phyloP scores from a whole-genome alignment of 2,329 filamentous ascomycete species.

The Zymoseptoria crescenta region DNA sequence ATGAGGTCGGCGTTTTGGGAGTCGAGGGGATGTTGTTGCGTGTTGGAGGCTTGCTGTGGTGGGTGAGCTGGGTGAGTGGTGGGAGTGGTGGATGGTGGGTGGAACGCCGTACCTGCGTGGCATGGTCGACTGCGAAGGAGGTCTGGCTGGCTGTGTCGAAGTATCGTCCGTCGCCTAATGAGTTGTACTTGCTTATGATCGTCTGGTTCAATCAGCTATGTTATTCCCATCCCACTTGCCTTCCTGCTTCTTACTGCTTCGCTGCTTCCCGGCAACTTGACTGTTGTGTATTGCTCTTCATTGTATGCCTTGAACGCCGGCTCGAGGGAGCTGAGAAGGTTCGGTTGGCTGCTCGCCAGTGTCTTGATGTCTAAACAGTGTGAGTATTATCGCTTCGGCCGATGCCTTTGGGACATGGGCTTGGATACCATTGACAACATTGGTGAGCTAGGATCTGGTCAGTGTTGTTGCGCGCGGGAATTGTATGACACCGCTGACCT shows the following conservation, averaged over 20 bases:
- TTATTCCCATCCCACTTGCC: slow-evolving; percentile 3
- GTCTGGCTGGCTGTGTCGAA: slow-evolving; percentile 83
- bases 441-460: slow-evolving; percentile 57
- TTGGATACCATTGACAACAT: slow-evolving; percentile 73
- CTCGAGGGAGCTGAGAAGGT: slow-evolving; percentile 56
- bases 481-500: slow-evolving; percentile 54
- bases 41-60: slow-evolving; percentile 66
- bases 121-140: slow-evolving; percentile 83
- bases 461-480: slow-evolving; percentile 2
- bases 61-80: background rate
- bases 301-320: slow-evolving; percentile 93
- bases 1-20: slow-evolving; percentile 69
- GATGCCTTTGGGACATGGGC: background rate
- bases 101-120: slow-evolving; percentile 53
- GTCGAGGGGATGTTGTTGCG: slow-evolving; percentile 72
- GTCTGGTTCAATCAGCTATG: slow-evolving; percentile 46
- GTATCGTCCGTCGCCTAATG: slow-evolving; percentile 72
- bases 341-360: slow-evolving; percentile 65
- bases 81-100: background rate
- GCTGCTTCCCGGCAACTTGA: slow-evolving; percentile 81
- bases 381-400: slow-evolving; percentile 1
- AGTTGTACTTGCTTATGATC: slow-evolving; percentile 80
- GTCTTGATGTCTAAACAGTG: slow-evolving; percentile 72
- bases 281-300: slow-evolving; percentile 82
- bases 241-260: slow-evolving; percentile 54